These are phyloP conservation scores for Terfezia boudieri DNA, from an alignment of 495 filamentous ascomycete species.

Conservation along the genomic window DNA sequence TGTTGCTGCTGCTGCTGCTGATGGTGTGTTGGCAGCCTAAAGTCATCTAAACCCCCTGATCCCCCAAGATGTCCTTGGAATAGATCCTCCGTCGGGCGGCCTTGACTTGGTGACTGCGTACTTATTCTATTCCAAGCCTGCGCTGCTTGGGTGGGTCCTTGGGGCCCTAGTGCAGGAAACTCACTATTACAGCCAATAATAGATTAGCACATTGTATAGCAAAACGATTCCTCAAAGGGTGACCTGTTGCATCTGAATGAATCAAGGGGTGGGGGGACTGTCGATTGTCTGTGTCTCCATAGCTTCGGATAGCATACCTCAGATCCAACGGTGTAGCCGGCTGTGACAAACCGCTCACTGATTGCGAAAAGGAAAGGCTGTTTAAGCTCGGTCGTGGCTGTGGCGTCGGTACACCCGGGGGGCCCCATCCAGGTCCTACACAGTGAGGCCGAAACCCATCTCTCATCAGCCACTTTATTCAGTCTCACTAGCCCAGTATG, in stretches of 20 bases:
- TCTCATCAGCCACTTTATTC: too few relatives aligned
- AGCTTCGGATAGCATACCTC: slow-evolving; percentile 5
- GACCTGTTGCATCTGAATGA: too few relatives aligned
- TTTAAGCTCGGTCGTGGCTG: not conserved
- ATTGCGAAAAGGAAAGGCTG: slow-evolving; percentile 14
- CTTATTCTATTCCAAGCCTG: slow-evolving; percentile 18
- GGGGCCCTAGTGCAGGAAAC: slow-evolving; percentile 17
- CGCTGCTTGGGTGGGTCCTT: slow-evolving; percentile 12
- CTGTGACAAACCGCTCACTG: slow-evolving; percentile 10
- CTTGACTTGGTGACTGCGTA: slow-evolving; percentile 9
- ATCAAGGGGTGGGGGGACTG: too few relatives aligned
- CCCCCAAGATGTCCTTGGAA: not conserved
- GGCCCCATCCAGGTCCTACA: not conserved
- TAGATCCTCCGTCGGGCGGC: not conserved
- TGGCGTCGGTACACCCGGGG: not conserved
- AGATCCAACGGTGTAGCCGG: slow-evolving; percentile 16
- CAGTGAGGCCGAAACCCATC: too few relatives aligned
- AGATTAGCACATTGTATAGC: slow-evolving; percentile 2
- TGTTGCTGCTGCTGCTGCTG: not conserved
- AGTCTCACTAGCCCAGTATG: too few relatives aligned
- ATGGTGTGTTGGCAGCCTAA: slow-evolving; percentile 7
- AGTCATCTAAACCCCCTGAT: not conserved
- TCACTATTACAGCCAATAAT: slow-evolving; percentile 6
- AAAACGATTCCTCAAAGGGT: too few relatives aligned
- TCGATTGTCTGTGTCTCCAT: too few relatives aligned